Conservation (phyloP, 2,329 filamentous ascomycete species). For the Aspergillus pseudonomiae region DNA sequence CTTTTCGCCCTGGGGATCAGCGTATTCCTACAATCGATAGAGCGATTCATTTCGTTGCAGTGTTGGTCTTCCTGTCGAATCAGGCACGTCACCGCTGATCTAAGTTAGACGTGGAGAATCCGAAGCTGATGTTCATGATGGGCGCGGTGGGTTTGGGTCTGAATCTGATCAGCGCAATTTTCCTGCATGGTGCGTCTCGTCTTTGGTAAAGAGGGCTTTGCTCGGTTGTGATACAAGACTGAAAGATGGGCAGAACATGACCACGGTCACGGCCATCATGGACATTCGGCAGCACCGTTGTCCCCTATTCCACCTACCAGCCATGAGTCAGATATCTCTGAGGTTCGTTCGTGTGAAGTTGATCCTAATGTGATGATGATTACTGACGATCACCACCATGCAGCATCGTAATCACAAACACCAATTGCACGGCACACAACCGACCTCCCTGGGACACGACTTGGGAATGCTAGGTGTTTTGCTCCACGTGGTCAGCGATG, state of each 20-base stretch:
- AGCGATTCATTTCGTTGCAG: constrained; percentile 51
- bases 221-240: not conserved
- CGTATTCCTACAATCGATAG: constrained; percentile 72
- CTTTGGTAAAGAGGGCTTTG: not conserved
- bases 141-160: constrained; percentile 68
- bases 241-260: constrained; percentile 7
- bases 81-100: not conserved
- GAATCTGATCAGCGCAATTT: constrained; percentile 67
- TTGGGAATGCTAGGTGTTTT: constrained; percentile 73
- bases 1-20: constrained; percentile 72
- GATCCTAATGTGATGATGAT: no score
- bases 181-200: constrained; percentile 61
- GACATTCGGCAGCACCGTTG: not conserved
- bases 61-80: constrained; percentile 44
- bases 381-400: not conserved
- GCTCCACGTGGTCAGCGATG: constrained; percentile 72
- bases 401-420: constrained; percentile 11
- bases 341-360: not conserved
- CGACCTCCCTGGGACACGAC: constrained; percentile 55
- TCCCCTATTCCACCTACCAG: not conserved
- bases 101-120: constrained; percentile 61
- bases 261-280: constrained; percentile 8
- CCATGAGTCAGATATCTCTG: not conserved
- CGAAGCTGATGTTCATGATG: constrained; percentile 68
- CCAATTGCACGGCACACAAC: constrained; percentile 14